A percentile compares a stretch with the other conserved stretches of the same genome.
phyloP scores from a whole-genome alignment of 345 rosid genomes.

The Mallotus nudiflorus region DNA sequence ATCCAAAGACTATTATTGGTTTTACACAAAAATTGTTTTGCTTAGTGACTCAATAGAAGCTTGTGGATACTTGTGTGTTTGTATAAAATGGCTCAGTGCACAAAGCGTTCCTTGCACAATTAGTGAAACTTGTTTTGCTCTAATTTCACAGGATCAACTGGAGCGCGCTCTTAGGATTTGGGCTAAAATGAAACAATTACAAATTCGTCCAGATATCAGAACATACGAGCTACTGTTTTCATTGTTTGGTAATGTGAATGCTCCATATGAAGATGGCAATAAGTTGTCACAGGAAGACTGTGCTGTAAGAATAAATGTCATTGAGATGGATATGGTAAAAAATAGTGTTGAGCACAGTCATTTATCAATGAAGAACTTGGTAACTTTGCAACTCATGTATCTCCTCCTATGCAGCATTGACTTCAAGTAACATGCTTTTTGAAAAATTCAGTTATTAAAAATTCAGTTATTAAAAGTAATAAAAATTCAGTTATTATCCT shows the following conservation, averaged over 20 bases:
- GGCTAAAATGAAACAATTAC: constrained; percentile 66
- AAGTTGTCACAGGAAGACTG: constrained; percentile 54
- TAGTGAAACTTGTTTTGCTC: constrained; percentile 6
- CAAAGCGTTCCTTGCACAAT: no score
- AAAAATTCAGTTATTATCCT: background rate
- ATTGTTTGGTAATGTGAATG: constrained; percentile 67
- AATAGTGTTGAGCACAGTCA: constrained; percentile 67
- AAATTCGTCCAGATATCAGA: constrained; percentile 53
- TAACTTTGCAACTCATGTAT: constrained; percentile 31
- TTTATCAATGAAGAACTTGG: constrained; percentile 62
- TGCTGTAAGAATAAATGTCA: constrained; percentile 63
- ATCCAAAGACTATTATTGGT: background rate
- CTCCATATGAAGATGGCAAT: constrained; percentile 68
- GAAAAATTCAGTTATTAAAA: no score
- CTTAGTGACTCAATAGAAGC: background rate
- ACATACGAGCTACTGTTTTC: constrained; percentile 76
- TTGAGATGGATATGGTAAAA: constrained; percentile 72
- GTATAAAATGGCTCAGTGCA: no score
- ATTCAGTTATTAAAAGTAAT: background rate
- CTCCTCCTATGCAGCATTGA: constrained; percentile 14
- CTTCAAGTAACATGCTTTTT: background rate
- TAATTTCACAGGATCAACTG: constrained; percentile 62
- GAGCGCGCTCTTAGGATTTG: constrained; percentile 67
- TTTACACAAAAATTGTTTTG: background rate
- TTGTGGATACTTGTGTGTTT: background rate